A percentile compares a stretch with the other conserved stretches of the same genome.
phyloP scores from a whole-genome alignment of 257 asterid species.

The Nicotiana noctiflora region DNA sequence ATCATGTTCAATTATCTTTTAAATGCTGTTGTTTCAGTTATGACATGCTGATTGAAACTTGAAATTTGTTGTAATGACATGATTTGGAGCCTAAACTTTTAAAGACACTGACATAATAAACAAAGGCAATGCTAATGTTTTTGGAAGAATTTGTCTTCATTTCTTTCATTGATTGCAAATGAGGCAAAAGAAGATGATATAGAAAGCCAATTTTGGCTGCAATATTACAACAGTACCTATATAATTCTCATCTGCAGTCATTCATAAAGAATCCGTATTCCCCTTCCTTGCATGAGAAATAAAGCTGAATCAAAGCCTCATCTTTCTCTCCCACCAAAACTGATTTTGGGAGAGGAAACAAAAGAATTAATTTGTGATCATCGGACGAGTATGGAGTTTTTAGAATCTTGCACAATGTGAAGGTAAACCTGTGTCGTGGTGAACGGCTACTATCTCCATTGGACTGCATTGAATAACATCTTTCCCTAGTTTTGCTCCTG shows the following conservation, averaged over 20 bases:
- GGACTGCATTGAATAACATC: slow-evolving; percentile 71
- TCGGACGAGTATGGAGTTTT: not conserved
- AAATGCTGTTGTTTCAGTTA: not conserved
- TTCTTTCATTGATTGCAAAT: not conserved
- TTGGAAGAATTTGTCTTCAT: not conserved
- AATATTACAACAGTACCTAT: not conserved
- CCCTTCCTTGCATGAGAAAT: not conserved
- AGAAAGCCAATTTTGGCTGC: slow-evolving; percentile 12
- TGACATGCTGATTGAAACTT: not conserved
- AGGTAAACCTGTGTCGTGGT: slow-evolving; percentile 66
- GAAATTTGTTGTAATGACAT: not conserved
- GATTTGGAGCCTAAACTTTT: not conserved
- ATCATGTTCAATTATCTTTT: not conserved
- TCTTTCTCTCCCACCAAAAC: not conserved
- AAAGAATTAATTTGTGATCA: not conserved
- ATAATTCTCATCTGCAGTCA: not conserved
- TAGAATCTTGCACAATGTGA: slow-evolving; percentile 75
- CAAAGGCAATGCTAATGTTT: not conserved
- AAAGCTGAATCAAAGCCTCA: not conserved
- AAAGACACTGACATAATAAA: not conserved
- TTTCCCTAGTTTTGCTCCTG: slow-evolving; percentile 74
- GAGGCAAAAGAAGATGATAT: not conserved
- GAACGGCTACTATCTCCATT: slow-evolving; percentile 41
- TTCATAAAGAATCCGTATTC: not conserved
- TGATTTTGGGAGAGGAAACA: not conserved